A percentile compares a stretch with the other conserved stretches of the same genome.
Evolutionary conservation across 805 yeast genomes (phyloP).

Genomic region (Candida boleticola): DNA sequence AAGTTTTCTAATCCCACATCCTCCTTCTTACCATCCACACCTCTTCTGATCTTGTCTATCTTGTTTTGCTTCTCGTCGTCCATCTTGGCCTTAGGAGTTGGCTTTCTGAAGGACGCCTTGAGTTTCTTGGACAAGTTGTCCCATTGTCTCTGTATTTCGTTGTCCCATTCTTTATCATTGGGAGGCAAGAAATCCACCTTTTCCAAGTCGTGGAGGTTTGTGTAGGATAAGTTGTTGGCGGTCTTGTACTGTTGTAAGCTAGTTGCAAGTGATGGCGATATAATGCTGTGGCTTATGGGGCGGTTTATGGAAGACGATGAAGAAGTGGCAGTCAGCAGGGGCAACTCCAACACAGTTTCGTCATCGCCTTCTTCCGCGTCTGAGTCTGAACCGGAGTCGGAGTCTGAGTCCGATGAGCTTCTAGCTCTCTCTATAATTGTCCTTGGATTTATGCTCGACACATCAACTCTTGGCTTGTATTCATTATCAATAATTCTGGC

Average conservation of each 20-base stretch:
- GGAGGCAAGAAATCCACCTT: conserved; percentile 42
- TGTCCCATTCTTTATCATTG: conserved; percentile 60
- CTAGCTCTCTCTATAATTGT: conserved; percentile 16
- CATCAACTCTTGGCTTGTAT: conserved; percentile 30
- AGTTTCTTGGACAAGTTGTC: conserved; percentile 51
- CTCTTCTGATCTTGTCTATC: conserved; percentile 71
- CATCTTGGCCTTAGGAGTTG: conserved; percentile 64
- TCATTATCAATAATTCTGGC: conserved; percentile 46
- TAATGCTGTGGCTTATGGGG: conserved; percentile 25
- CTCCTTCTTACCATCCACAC: conserved; percentile 77
- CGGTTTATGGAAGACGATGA: conserved; percentile 9
- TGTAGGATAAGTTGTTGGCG: conserved; percentile 23
- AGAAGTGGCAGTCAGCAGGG: not conserved
- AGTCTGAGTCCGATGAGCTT: conserved; percentile 5
- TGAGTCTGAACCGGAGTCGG: conserved; percentile 13
- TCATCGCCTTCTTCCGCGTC: conserved; percentile 4
- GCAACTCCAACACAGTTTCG: conserved; percentile 1
- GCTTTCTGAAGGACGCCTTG: conserved; percentile 68
- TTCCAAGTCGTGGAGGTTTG: conserved; percentile 24
- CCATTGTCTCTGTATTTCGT: conserved; percentile 68
- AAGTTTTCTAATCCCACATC: conserved; percentile 65
- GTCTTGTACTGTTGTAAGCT: conserved; percentile 18
- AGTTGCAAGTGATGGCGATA: conserved; percentile 25
- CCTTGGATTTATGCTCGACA: conserved; percentile 28
- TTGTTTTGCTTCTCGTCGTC: conserved; percentile 52